These are phyloP conservation scores for Phytophthora macrochlamydospora DNA, from an alignment of 352 stramenopile species.

Conservation along the genomic window DNA sequence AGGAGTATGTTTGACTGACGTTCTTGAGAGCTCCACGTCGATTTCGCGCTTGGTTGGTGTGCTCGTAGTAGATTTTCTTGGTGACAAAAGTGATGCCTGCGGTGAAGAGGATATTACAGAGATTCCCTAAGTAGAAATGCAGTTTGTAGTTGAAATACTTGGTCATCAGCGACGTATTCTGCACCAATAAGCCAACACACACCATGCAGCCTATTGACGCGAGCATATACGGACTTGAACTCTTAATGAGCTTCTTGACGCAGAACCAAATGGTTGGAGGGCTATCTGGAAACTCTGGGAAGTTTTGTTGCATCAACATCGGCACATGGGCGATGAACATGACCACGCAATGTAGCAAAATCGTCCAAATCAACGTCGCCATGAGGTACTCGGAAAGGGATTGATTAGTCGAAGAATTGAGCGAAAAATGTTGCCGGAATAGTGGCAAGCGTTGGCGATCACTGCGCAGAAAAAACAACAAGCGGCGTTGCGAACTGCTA, in stretches of 20 bases:
- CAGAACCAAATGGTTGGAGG: background rate
- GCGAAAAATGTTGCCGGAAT: constrained; percentile 25
- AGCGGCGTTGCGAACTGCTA: constrained; percentile 24
- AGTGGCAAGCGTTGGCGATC: constrained; percentile 22
- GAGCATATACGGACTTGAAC: constrained; percentile 5
- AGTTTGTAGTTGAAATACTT: constrained; percentile 23
- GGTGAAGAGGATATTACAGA: constrained; percentile 18
- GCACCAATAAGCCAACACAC: constrained; percentile 16
- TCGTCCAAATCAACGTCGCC: constrained; percentile 12
- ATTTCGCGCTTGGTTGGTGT: constrained; percentile 14
- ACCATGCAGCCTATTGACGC: constrained; percentile 9
- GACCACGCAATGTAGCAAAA: background rate
- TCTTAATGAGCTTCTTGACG: background rate
- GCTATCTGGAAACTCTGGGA: background rate
- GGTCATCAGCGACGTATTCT: constrained; percentile 18
- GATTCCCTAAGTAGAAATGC: constrained; percentile 36
- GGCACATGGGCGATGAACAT: background rate
- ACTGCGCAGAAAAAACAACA: constrained; percentile 14
- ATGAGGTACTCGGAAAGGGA: constrained; percentile 26
- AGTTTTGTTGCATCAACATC: background rate
- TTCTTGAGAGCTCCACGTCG: background rate
- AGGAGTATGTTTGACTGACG: background rate
- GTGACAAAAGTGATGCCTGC: constrained; percentile 9
- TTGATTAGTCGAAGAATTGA: constrained; percentile 20
- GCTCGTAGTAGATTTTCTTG: constrained; percentile 21